Conservation (phyloP, 805 yeast genomes). For the Hanseniaspora nectarophila region DNA sequence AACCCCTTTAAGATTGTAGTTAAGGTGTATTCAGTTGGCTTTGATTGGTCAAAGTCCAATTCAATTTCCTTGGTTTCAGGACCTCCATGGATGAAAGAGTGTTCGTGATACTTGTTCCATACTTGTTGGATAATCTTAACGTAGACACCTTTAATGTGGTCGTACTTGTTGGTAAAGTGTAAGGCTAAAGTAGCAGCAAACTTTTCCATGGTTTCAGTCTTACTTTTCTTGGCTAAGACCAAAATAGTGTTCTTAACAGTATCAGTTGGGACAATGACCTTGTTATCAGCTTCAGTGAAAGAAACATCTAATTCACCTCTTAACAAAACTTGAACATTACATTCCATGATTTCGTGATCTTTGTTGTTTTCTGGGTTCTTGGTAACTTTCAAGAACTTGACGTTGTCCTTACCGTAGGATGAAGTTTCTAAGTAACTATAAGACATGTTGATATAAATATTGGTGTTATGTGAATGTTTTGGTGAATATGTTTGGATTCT, state of each 20-base stretch:
- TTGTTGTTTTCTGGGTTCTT: slow-evolving; percentile 62
- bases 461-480: not conserved
- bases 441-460: slow-evolving; percentile 16
- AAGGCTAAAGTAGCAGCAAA: slow-evolving; percentile 76
- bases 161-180: slow-evolving; percentile 67
- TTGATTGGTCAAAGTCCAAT: slow-evolving; percentile 39
- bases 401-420: slow-evolving; percentile 85
- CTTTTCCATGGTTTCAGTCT: slow-evolving; percentile 83
- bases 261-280: slow-evolving; percentile 86
- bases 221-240: slow-evolving; percentile 67
- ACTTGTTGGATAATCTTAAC: slow-evolving; percentile 56
- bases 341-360: slow-evolving; percentile 73
- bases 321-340: slow-evolving; percentile 63
- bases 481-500: not conserved
- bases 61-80: slow-evolving; percentile 60
- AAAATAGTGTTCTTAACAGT: slow-evolving; percentile 82
- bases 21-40: slow-evolving; percentile 38
- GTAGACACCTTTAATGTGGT: slow-evolving; percentile 63
- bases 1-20: slow-evolving; percentile 64
- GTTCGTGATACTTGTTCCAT: slow-evolving; percentile 73
- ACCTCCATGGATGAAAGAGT: slow-evolving; percentile 77
- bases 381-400: slow-evolving; percentile 79
- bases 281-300: slow-evolving; percentile 79
- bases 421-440: slow-evolving; percentile 34
- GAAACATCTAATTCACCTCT: slow-evolving; percentile 70